These are phyloP conservation scores for Bolboschoenus planiculmis DNA, from an alignment of 176 grass and related monocot genomes.

Conservation along the genomic window DNA sequence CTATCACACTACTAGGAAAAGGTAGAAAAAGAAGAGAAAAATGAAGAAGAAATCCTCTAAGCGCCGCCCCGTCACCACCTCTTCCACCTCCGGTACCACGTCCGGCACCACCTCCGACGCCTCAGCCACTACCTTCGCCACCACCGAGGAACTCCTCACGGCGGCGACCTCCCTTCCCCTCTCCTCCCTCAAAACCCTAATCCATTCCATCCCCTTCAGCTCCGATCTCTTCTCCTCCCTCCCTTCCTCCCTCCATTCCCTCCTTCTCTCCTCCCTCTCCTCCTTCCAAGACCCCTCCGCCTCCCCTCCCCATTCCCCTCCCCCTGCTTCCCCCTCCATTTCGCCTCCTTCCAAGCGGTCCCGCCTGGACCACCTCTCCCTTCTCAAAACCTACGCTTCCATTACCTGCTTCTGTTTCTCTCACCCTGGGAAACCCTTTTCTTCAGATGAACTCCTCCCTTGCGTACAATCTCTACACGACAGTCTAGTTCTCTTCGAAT, in stretches of 20 bases:
- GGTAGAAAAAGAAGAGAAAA: not conserved
- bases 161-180: slow-evolving; percentile 19
- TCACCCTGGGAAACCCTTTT: slow-evolving; percentile 47
- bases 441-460: slow-evolving; percentile 42
- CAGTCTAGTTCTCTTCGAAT: slow-evolving; percentile 45
- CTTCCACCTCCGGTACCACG: not conserved
- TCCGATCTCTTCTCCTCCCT: slow-evolving; percentile 31
- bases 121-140: not conserved
- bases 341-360: not conserved
- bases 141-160: slow-evolving; percentile 30
- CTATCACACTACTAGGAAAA: not conserved
- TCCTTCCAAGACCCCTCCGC: slow-evolving; percentile 38
- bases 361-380: slow-evolving; percentile 2
- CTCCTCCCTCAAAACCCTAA: slow-evolving; percentile 27
- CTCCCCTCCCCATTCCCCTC: slow-evolving; percentile 26
- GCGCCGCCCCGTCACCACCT: not conserved
- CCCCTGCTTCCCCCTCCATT: not conserved
- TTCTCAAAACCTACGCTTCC: slow-evolving; percentile 33
- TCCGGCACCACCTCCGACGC: not conserved
- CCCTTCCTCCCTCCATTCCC: slow-evolving; percentile 33
- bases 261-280: slow-evolving; percentile 34
- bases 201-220: slow-evolving; percentile 31
- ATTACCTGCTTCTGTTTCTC: slow-evolving; percentile 61
- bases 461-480: slow-evolving; percentile 53
- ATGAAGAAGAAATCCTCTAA: slow-evolving; percentile 1